Percentiles rank a stretch among this genome's conserved stretches.
These are phyloP conservation scores for Sarocladium brachiariae DNA, from an alignment of 2,329 filamentous ascomycete species.

Conservation along the genomic window DNA sequence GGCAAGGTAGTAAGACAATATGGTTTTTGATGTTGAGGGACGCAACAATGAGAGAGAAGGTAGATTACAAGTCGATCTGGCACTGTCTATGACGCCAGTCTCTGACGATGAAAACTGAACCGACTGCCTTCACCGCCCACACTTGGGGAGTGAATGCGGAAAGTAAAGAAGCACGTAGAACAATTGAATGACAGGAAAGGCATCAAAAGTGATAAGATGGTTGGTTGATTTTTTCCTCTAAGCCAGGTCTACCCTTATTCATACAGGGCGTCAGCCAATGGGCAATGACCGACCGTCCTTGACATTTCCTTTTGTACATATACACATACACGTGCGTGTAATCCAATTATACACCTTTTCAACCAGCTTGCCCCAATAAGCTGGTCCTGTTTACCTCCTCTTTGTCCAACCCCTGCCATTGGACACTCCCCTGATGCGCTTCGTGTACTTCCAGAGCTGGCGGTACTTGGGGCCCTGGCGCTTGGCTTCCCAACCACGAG, in stretches of 20 bases:
- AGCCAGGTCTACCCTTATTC: neutral
- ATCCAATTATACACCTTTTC: neutral
- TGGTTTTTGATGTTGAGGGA: no score
- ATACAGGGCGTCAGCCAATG: constrained; percentile 1
- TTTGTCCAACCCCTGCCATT: constrained; percentile 36
- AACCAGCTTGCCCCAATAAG: no score
- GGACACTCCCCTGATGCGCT: constrained; percentile 44
- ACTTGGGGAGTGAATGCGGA: no score
- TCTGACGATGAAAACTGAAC: no score
- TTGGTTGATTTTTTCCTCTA: neutral
- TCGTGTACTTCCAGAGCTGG: constrained; percentile 58
- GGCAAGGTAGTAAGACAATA: no score
- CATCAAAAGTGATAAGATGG: neutral
- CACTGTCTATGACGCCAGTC: no score
- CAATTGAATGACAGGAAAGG: neutral
- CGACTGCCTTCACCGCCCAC: no score
- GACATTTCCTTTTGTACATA: constrained; percentile 6
- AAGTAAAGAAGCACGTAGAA: no score
- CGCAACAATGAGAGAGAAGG: no score
- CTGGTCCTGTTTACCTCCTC: constrained; percentile 22
- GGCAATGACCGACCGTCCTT: neutral
- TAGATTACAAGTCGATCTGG: no score
- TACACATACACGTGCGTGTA: constrained; percentile 5
- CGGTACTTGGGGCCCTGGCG: constrained; percentile 58
- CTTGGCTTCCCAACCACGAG: constrained; percentile 61